Evolutionary conservation across 768 basidiomycete genomes (phyloP).

Genomic region (Gymnopilus dilepis): DNA sequence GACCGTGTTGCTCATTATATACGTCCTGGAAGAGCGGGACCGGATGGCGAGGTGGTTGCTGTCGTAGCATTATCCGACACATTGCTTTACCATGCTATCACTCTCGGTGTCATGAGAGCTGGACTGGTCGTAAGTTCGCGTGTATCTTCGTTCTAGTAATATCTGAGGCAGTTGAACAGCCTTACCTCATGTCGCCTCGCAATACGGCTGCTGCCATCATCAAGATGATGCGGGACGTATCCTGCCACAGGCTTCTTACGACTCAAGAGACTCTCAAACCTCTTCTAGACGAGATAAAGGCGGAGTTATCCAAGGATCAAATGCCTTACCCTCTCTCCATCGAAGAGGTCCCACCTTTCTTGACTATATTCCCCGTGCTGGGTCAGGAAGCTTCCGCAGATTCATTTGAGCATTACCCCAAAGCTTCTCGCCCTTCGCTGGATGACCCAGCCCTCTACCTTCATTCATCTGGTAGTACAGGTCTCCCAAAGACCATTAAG

Average conservation of each 20-base stretch:
- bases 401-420: constrained; percentile 35
- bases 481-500: constrained; percentile 48
- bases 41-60: constrained; percentile 37
- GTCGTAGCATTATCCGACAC: constrained; percentile 39
- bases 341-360: constrained; percentile 40
- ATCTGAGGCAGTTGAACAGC: constrained; percentile 35
- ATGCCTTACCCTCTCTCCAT: constrained; percentile 25
- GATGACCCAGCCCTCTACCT: constrained; percentile 40
- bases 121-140: constrained; percentile 37
- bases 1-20: constrained; percentile 47
- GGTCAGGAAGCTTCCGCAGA: constrained; percentile 37
- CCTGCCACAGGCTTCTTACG: constrained; percentile 43
- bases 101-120: constrained; percentile 43
- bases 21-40: constrained; percentile 33
- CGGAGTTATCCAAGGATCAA: constrained; percentile 19
- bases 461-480: constrained; percentile 57
- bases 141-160: background rate
- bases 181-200: constrained; percentile 47
- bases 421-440: constrained; percentile 15
- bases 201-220: constrained; percentile 40
- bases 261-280: constrained; percentile 32
- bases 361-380: constrained; percentile 44
- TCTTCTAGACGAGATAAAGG: constrained; percentile 35
- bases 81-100: constrained; percentile 47
- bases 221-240: constrained; percentile 40